These are phyloP conservation scores for Tolypocladium inflatum DNA, from an alignment of 2,329 filamentous ascomycete genomes.

Conservation along the genomic window DNA sequence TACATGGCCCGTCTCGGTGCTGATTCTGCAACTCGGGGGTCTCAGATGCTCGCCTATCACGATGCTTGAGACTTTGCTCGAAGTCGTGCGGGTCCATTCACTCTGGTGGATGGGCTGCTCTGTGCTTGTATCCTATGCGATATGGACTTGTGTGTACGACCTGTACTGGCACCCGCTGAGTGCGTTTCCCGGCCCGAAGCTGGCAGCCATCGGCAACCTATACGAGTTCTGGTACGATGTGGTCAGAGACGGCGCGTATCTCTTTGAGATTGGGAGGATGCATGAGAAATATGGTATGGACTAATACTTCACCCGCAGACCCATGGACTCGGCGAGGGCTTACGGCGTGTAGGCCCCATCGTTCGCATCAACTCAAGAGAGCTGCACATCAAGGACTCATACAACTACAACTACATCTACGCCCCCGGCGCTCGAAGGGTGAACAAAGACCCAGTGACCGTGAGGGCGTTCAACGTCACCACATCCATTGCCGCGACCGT, in stretches of 20 bases:
- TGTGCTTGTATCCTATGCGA: not conserved
- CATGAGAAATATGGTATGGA: slow-evolving; percentile 18
- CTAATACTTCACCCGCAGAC: not conserved
- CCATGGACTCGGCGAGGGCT: not conserved
- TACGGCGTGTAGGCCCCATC: slow-evolving; percentile 15
- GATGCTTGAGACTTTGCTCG: not conserved
- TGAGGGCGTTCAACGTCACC: slow-evolving; percentile 5
- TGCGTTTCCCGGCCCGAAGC: slow-evolving; percentile 18
- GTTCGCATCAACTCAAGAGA: slow-evolving; percentile 22
- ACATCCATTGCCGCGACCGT: slow-evolving; percentile 4
- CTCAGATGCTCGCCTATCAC: not conserved
- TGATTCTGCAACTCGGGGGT: not conserved
- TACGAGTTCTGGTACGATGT: slow-evolving; percentile 20
- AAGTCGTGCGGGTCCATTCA: not conserved
- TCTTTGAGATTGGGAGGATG: slow-evolving; percentile 15
- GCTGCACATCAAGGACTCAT: slow-evolving; percentile 17
- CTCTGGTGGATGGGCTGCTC: not conserved
- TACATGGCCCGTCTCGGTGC: not conserved
- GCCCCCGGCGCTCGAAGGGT: slow-evolving; percentile 4
- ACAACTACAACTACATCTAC: slow-evolving; percentile 17
- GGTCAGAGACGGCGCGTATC: slow-evolving; percentile 12
- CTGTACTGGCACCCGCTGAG: slow-evolving; percentile 20
- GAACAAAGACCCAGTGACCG: not conserved
- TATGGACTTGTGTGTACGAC: slow-evolving; percentile 12
- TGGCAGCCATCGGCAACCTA: slow-evolving; percentile 13